Evolutionary conservation across 2,329 filamentous ascomycete genomes (phyloP).

Genomic region (Orbilia javanica): DNA sequence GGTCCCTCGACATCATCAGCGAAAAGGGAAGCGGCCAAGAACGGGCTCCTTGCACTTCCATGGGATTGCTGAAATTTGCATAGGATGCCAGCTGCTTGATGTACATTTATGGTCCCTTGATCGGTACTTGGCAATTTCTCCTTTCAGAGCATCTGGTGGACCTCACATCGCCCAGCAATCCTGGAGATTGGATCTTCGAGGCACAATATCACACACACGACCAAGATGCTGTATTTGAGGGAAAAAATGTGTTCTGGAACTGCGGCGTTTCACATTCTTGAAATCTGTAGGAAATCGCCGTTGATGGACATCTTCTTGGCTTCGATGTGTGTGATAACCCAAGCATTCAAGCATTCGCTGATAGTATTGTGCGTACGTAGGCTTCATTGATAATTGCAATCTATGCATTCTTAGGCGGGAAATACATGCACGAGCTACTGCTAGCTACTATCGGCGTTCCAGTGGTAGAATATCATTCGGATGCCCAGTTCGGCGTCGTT

Average conservation of each 20-base stretch:
- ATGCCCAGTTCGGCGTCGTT: conserved; percentile 10
- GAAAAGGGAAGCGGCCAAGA: conserved; percentile 28
- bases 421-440: not conserved
- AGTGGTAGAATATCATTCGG: conserved; percentile 1
- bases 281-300: conserved; percentile 26
- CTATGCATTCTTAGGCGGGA: conserved; percentile 26
- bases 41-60: conserved; percentile 31
- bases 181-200: conserved; percentile 46
- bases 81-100: conserved; percentile 42
- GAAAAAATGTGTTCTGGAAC: conserved; percentile 38
- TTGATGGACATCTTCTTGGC: conserved; percentile 35
- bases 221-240: not conserved
- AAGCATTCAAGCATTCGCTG: not conserved
- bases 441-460: conserved; percentile 25
- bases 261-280: conserved; percentile 36
- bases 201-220: conserved; percentile 27
- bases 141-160: conserved; percentile 49
- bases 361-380: not conserved
- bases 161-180: conserved; percentile 36
- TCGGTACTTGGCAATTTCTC: conserved; percentile 43
- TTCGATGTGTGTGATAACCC: conserved; percentile 9
- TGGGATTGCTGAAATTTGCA: conserved; percentile 41
- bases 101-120: conserved; percentile 28
- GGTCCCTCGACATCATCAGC: conserved; percentile 39
- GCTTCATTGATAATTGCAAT: conserved; percentile 24